phyloP scores from a whole-genome alignment of 768 basidiomycete species.

The Kwoniella pini region DNA sequence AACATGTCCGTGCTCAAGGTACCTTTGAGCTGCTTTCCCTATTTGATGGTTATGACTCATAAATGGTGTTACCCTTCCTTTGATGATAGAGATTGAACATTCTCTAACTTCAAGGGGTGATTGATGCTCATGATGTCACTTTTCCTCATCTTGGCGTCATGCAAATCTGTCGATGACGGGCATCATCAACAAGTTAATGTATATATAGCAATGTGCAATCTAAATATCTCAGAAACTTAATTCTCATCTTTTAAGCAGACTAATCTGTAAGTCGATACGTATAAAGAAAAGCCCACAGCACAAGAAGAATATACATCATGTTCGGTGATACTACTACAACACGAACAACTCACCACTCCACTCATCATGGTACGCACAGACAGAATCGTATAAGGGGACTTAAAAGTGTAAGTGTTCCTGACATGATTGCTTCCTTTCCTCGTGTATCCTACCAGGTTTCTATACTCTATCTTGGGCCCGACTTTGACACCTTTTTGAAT shows the following conservation, averaged over 20 bases:
- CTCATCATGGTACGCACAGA: constrained; percentile 16
- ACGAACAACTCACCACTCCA: constrained; percentile 11
- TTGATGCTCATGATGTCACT: neutral
- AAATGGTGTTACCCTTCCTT: constrained; percentile 8
- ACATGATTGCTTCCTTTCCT: no score
- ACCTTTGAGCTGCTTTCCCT: neutral
- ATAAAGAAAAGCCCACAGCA: no score
- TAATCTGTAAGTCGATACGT: no score
- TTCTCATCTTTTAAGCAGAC: no score
- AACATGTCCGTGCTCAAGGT: neutral
- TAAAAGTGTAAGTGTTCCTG: constrained; percentile 13
- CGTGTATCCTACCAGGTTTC: neutral
- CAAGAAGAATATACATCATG: constrained; percentile 1
- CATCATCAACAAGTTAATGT: no score
- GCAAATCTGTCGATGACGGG: no score
- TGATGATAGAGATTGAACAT: neutral
- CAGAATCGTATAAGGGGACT: constrained; percentile 28
- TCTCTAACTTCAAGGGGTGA: neutral
- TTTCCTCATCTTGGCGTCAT: neutral
- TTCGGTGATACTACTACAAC: constrained; percentile 6
- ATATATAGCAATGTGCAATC: no score
- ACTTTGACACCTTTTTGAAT: neutral
- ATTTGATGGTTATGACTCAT: constrained; percentile 7
- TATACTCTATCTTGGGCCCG: neutral
- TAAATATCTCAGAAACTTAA: no score